phyloP scores from a whole-genome alignment of 345 rosid species.

The Salix exigua region DNA sequence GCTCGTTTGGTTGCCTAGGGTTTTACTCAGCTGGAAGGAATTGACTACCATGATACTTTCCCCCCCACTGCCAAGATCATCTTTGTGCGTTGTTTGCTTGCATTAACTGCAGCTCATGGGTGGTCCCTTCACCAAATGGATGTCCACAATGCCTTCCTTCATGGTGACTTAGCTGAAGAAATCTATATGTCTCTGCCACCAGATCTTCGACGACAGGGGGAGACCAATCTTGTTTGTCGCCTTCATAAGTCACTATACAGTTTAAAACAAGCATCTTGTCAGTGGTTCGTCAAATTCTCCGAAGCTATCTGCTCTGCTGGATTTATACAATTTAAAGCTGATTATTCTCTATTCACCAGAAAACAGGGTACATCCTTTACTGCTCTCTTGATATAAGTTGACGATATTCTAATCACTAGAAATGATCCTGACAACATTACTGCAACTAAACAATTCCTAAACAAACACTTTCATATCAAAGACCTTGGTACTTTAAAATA shows the following conservation, averaged over 20 bases:
- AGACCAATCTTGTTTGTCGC: background rate
- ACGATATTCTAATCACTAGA: background rate
- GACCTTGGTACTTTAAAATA: slow-evolving; percentile 1
- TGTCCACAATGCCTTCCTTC: background rate
- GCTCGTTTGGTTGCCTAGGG: background rate
- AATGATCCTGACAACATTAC: background rate
- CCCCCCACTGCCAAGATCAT: background rate
- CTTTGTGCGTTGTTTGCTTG: background rate
- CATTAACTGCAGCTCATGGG: background rate
- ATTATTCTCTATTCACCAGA: background rate
- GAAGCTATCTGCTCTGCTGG: background rate
- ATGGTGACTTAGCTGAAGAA: background rate
- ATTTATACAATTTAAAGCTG: background rate
- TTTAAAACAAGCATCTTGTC: background rate
- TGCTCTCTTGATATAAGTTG: background rate
- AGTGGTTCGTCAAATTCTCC: background rate
- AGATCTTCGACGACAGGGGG: background rate
- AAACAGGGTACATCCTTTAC: background rate
- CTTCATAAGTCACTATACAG: background rate
- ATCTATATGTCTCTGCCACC: background rate
- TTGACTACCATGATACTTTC: background rate
- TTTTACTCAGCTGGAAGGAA: background rate
- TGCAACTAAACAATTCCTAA: background rate
- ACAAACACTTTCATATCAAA: background rate
- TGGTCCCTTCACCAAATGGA: background rate